A percentile compares a stretch with the other conserved stretches of the same genome.
Conservation (phyloP, 148 eudicot genomes). For the Pouteria glomerata region DNA sequence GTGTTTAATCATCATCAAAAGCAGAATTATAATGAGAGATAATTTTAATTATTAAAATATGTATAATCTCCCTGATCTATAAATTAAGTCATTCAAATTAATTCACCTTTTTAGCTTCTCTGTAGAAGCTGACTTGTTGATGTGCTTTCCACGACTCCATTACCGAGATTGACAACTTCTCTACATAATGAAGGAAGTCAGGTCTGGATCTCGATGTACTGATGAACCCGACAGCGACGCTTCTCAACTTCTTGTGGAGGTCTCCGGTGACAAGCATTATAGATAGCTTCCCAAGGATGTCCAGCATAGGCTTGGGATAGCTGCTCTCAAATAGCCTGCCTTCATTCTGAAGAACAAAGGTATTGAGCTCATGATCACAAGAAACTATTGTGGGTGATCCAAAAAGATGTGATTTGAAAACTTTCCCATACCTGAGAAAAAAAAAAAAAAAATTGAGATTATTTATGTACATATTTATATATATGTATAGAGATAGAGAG, state of each 20-base stretch:
- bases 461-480: too few species aligned
- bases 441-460: neutral
- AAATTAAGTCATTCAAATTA: too few species aligned
- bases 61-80: too few species aligned
- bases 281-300: constrained; percentile 44
- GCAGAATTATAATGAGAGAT: too few species aligned
- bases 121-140: constrained; percentile 22
- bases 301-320: constrained; percentile 42
- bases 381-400: constrained; percentile 46
- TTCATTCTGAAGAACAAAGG: constrained; percentile 45
- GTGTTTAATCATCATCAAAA: constrained; percentile 6
- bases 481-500: too few species aligned
- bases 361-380: constrained; percentile 49
- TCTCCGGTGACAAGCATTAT: constrained; percentile 42
- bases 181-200: constrained; percentile 27
- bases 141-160: constrained; percentile 32
- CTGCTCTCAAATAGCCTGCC: constrained; percentile 40
- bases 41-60: too few species aligned
- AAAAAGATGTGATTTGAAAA: constrained; percentile 50
- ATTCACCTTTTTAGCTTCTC: constrained; percentile 47
- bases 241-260: constrained; percentile 41
- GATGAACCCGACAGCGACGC: constrained; percentile 32
- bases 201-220: constrained; percentile 28
- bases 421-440: constrained; percentile 42
- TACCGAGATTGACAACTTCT: constrained; percentile 22